Conservation (phyloP, 2,329 filamentous ascomycete species). For the Fusarium verrucosum region DNA sequence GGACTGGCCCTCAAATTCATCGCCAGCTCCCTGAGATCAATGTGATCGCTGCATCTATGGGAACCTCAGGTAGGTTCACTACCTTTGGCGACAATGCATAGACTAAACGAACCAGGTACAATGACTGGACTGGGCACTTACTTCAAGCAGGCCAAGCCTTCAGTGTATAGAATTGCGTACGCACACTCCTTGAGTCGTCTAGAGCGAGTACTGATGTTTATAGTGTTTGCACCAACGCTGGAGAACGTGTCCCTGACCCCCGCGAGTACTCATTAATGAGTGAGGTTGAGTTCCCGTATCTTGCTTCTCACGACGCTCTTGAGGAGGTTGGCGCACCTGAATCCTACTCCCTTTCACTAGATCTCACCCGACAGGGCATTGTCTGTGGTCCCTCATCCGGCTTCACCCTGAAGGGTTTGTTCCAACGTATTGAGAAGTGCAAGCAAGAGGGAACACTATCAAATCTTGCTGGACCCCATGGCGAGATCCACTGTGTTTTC, state of each 20-base stretch:
- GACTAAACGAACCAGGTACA: constrained; percentile 44
- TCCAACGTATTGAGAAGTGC: constrained; percentile 58
- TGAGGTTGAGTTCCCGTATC: constrained; percentile 67
- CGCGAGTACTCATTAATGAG: constrained; percentile 60
- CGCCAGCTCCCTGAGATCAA: constrained; percentile 65
- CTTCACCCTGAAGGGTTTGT: constrained; percentile 62
- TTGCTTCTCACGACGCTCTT: constrained; percentile 60
- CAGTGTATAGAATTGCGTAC: constrained; percentile 52
- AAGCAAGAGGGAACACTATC: constrained; percentile 57
- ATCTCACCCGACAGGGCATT: constrained; percentile 66
- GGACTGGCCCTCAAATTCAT: constrained; percentile 68
- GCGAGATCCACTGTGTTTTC: constrained; percentile 64
- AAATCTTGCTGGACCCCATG: constrained; percentile 56
- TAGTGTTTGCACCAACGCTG: constrained; percentile 65
- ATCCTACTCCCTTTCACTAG: constrained; percentile 62
- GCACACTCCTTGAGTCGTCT: not conserved
- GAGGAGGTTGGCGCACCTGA: constrained; percentile 65
- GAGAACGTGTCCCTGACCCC: constrained; percentile 67
- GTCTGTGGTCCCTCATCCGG: constrained; percentile 70
- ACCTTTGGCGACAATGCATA: not conserved
- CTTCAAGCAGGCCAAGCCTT: constrained; percentile 61
- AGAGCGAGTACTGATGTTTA: constrained; percentile 7
- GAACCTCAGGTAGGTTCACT: constrained; percentile 51
- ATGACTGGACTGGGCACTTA: constrained; percentile 62
- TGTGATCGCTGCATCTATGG: constrained; percentile 64